Evolutionary conservation across 805 yeast species (phyloP).

Genomic region (Cyberlindnera lachancei): DNA sequence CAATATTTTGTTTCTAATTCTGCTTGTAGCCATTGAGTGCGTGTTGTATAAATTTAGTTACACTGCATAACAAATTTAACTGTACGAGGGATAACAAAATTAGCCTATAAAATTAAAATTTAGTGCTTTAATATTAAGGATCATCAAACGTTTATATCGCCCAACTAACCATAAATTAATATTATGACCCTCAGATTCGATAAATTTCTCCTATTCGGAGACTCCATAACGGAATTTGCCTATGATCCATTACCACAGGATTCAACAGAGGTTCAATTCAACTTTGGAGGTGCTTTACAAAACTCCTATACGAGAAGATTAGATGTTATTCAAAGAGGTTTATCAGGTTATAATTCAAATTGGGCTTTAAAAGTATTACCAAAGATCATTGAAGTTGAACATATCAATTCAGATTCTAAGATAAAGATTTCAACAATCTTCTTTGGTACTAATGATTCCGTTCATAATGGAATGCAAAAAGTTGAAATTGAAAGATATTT

Average conservation of each 20-base stretch:
- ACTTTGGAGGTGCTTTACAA: constrained; percentile 43
- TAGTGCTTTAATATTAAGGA: no score
- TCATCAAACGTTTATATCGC: no score
- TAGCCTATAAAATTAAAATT: no score
- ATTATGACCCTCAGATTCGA: constrained; percentile 15
- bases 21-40: no score
- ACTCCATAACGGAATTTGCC: constrained; percentile 57
- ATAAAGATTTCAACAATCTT: constrained; percentile 48
- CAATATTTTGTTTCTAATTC: no score
- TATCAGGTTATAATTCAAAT: constrained; percentile 64
- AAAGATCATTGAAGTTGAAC: constrained; percentile 43
- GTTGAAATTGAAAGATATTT: constrained; percentile 46
- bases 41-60: no score
- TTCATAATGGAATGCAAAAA: constrained; percentile 34
- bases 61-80: no score
- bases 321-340: constrained; percentile 71
- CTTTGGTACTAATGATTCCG: constrained; percentile 78
- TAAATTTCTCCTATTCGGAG: constrained; percentile 60
- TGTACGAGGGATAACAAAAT: no score
- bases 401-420: constrained; percentile 26
- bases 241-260: constrained; percentile 28
- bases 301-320: constrained; percentile 49
- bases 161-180: no score
- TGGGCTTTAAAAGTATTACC: constrained; percentile 47
- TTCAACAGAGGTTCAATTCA: constrained; percentile 28